Evolutionary conservation across 805 yeast species (phyloP).

Genomic region (Zygosaccharomyces gambellarensis): DNA sequence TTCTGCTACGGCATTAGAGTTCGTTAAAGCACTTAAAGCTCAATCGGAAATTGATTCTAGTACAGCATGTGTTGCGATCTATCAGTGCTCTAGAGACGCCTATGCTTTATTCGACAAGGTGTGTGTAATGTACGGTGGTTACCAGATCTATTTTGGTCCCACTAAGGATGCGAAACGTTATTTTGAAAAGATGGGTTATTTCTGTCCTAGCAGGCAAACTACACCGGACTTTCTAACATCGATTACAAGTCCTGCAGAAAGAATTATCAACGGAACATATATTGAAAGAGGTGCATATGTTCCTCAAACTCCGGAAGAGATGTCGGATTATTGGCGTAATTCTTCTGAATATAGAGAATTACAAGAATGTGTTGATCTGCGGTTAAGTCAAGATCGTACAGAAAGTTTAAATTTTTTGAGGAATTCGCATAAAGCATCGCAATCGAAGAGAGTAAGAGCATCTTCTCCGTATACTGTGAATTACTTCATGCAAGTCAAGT

Average conservation of each 20-base stretch:
- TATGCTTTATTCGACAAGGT: slow-evolving; percentile 62
- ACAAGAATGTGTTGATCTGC: slow-evolving; percentile 41
- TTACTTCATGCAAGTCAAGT: slow-evolving; percentile 48
- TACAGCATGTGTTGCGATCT: slow-evolving; percentile 62
- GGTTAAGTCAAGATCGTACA: slow-evolving; percentile 29
- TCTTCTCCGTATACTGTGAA: slow-evolving; percentile 50
- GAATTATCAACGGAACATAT: slow-evolving; percentile 35
- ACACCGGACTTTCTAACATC: slow-evolving; percentile 70
- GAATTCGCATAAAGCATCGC: slow-evolving; percentile 48
- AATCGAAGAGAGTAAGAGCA: slow-evolving; percentile 43
- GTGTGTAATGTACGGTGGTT: slow-evolving; percentile 52
- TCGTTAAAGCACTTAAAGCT: slow-evolving; percentile 58
- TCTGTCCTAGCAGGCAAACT: slow-evolving; percentile 59
- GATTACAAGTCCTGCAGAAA: slow-evolving; percentile 61
- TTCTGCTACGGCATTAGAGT: slow-evolving; percentile 78
- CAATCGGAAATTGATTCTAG: slow-evolving; percentile 50
- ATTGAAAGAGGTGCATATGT: slow-evolving; percentile 45
- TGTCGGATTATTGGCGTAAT: slow-evolving; percentile 52
- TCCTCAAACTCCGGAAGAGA: slow-evolving; percentile 60
- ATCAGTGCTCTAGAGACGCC: slow-evolving; percentile 64
- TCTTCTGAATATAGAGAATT: slow-evolving; percentile 43
- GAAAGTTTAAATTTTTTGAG: slow-evolving; percentile 18
- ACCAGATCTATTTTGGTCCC: slow-evolving; percentile 62
- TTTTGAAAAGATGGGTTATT: slow-evolving; percentile 61
- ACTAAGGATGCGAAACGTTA: slow-evolving; percentile 48